A percentile compares a stretch with the other conserved stretches of the same genome.
phyloP scores from a whole-genome alignment of 2,329 filamentous ascomycete species.

The Epichloe baconii region DNA sequence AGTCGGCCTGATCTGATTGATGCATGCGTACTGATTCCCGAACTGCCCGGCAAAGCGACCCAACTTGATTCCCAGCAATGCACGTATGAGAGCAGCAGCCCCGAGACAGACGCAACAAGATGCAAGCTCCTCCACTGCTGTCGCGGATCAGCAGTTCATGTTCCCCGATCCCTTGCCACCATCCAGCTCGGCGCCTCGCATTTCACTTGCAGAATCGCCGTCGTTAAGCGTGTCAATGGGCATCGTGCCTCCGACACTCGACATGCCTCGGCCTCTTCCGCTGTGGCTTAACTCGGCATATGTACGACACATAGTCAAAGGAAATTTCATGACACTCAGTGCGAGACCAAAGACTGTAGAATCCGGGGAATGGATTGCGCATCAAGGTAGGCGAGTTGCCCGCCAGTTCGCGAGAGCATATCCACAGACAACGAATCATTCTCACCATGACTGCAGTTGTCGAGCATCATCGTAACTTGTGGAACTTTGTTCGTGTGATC shows the following conservation, averaged over 20 bases:
- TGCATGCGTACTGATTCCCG: not conserved
- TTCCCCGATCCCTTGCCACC: not conserved
- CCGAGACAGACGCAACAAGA: not conserved
- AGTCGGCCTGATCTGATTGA: not conserved
- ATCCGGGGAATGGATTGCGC: conserved; percentile 87
- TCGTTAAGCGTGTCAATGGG: not conserved
- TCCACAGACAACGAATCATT: not conserved
- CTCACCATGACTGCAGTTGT: conserved; percentile 45
- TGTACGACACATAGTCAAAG: conserved; percentile 81
- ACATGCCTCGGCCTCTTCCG: conserved; percentile 47
- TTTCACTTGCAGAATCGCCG: not conserved
- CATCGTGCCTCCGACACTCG: not conserved
- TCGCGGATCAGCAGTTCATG: not conserved
- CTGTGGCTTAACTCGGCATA: conserved; percentile 64
- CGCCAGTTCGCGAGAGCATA: not conserved
- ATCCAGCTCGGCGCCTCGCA: conserved; percentile 1
- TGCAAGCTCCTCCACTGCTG: not conserved
- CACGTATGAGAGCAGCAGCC: not conserved
- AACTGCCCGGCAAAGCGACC: not conserved
- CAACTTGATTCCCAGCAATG: conserved; percentile 1
- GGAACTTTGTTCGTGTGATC: conserved; percentile 79
- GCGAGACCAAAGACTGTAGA: conserved; percentile 92
- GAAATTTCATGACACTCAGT: conserved; percentile 92
- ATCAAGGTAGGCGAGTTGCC: conserved; percentile 61
- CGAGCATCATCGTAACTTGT: conserved; percentile 80